Percentiles rank a stretch among this genome's conserved stretches.
These are phyloP conservation scores for Botrytis deweyae DNA, from an alignment of 2,329 filamentous ascomycete species.

Conservation along the genomic window DNA sequence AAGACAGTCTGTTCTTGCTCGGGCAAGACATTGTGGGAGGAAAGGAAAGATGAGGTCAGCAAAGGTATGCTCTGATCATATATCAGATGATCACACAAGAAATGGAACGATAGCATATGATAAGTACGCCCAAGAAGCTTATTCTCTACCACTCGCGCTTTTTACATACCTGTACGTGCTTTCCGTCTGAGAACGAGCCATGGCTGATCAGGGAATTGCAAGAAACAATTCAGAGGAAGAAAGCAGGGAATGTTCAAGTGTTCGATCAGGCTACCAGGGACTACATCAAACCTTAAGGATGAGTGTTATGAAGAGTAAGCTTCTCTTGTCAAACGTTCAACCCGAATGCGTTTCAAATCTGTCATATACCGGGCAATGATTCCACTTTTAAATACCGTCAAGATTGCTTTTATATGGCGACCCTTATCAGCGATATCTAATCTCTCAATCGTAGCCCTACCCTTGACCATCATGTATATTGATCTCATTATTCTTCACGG, in stretches of 20 bases:
- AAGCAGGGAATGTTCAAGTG: slow-evolving; percentile 10
- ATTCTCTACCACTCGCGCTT: not conserved
- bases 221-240: slow-evolving; percentile 26
- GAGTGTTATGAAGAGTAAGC: slow-evolving; percentile 14
- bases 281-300: slow-evolving; percentile 17
- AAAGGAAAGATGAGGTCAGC: slow-evolving; percentile 82
- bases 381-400: not conserved
- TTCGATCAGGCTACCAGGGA: slow-evolving; percentile 16
- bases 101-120: slow-evolving; percentile 23
- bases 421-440: not conserved
- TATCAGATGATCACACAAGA: slow-evolving; percentile 29
- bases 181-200: not conserved
- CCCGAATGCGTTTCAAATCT: slow-evolving; percentile 30
- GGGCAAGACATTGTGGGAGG: slow-evolving; percentile 97
- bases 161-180: not conserved
- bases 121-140: not conserved
- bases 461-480: slow-evolving; percentile 4
- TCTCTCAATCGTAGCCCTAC: not conserved
- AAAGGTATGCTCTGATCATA: slow-evolving; percentile 80
- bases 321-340: slow-evolving; percentile 31
- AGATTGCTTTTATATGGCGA: not conserved
- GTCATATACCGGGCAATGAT: slow-evolving; percentile 7
- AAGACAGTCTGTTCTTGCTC: slow-evolving; percentile 98
- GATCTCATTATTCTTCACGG: not conserved
- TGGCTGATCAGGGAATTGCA: not conserved